Evolutionary conservation across 2,329 filamentous ascomycete species (phyloP).

Genomic region (Arachnomyces sp.): DNA sequence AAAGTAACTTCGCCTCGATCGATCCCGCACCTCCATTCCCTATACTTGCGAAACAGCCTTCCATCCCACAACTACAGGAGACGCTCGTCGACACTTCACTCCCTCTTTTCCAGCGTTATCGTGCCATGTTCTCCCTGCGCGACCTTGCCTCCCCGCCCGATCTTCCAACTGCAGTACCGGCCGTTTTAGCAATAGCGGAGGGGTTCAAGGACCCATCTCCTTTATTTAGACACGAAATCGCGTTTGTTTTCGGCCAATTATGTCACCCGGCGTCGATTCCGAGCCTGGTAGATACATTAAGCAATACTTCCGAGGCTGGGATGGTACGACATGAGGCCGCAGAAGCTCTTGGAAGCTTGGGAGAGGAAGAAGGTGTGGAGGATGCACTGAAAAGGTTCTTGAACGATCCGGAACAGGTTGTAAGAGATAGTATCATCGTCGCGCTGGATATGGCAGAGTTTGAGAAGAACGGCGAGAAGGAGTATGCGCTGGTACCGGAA

Average conservation of each 20-base stretch:
- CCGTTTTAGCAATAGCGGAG: conserved; percentile 74
- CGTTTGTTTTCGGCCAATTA: conserved; percentile 95
- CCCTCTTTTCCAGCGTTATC: conserved; percentile 85
- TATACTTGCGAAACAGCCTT: conserved; percentile 52
- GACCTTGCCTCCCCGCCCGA: conserved; percentile 91
- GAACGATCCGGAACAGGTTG: conserved; percentile 84
- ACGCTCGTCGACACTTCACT: conserved; percentile 69
- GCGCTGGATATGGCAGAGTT: conserved; percentile 97
- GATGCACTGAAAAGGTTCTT: conserved; percentile 75
- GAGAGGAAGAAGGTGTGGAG: conserved; percentile 88
- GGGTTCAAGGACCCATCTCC: conserved; percentile 81
- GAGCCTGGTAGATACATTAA: conserved; percentile 69
- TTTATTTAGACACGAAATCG: conserved; percentile 94
- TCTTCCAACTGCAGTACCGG: conserved; percentile 79
- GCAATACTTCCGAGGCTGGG: conserved; percentile 72
- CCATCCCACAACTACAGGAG: conserved; percentile 67
- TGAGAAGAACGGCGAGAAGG: conserved; percentile 77
- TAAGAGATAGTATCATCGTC: conserved; percentile 89
- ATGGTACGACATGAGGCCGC: conserved; percentile 99
- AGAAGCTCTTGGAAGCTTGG: conserved; percentile 87
- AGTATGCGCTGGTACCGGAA: conserved; percentile 86
- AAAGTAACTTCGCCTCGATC: conserved; percentile 87
- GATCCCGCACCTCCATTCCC: conserved; percentile 89
- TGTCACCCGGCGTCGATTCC: conserved; percentile 96
- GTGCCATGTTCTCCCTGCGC: conserved; percentile 95